Percentiles rank a stretch among this genome's conserved stretches.
Evolutionary conservation across 345 rosid genomes (phyloP).

Genomic region (Heritiera littoralis): DNA sequence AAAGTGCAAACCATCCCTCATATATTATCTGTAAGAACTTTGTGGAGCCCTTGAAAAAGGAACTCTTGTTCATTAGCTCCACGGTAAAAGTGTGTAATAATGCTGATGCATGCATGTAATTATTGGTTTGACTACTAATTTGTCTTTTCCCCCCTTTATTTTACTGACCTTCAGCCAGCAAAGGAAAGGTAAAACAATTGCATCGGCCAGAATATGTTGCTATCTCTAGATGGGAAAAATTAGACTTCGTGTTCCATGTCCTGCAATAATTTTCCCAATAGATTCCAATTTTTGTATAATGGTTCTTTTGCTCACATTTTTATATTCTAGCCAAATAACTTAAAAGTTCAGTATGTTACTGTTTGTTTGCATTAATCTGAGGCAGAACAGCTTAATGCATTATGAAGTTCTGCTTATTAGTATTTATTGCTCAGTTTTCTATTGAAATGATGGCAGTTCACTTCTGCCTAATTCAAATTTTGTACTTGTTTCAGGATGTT

Average conservation of each 20-base stretch:
- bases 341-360: neutral
- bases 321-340: neutral
- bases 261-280: neutral
- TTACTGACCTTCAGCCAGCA: neutral
- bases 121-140: neutral
- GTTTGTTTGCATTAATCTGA: neutral
- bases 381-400: neutral
- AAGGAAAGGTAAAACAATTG: neutral
- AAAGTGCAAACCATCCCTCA: neutral
- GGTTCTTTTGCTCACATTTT: neutral
- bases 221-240: neutral
- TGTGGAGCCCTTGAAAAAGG: neutral
- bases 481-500: conserved; percentile 53
- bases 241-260: neutral
- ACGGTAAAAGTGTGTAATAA: neutral
- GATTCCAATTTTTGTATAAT: conserved; percentile 1
- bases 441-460: neutral
- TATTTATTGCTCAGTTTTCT: neutral
- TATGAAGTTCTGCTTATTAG: neutral
- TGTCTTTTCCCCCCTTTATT: neutral
- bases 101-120: neutral
- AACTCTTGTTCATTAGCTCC: neutral
- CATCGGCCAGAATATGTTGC: neutral
- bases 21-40: neutral
- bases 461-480: conserved; percentile 24